Conservation (phyloP, 352 stramenopile species). For the Phytophthora sp. region DNA sequence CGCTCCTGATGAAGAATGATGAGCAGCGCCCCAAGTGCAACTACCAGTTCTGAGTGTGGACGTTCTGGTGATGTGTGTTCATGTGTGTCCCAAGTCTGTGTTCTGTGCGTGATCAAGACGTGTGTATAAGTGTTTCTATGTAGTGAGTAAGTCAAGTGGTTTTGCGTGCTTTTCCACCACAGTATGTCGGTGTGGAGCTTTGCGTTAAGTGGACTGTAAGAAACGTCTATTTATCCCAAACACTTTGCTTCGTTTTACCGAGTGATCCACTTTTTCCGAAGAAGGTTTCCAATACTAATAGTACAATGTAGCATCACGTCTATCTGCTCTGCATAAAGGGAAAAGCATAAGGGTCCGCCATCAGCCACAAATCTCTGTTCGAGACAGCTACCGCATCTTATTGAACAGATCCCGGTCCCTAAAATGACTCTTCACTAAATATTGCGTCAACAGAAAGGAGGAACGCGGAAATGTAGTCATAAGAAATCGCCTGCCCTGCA, state of each 20-base stretch:
- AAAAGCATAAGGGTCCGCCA: too few species aligned
- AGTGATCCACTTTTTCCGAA: neutral
- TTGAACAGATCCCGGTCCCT: too few species aligned
- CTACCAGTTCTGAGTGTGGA: constrained; percentile 40
- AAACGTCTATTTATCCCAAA: constrained; percentile 26
- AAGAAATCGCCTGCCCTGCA: too few species aligned
- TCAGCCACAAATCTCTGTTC: too few species aligned
- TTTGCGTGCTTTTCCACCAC: neutral
- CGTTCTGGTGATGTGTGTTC: constrained; percentile 7
- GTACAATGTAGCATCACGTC: too few species aligned
- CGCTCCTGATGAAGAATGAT: constrained; percentile 49
- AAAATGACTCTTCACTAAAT: too few species aligned
- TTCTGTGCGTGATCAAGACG: constrained; percentile 9
- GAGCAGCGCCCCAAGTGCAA: constrained; percentile 28
- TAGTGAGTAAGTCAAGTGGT: constrained; percentile 22
- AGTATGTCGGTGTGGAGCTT: too few species aligned
- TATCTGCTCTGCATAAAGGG: too few species aligned
- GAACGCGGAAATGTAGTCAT: too few species aligned
- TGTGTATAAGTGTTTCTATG: constrained; percentile 22
- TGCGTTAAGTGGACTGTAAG: constrained; percentile 34
- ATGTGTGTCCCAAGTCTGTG: constrained; percentile 20
- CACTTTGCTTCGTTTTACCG: constrained; percentile 6
- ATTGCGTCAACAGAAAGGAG: too few species aligned
- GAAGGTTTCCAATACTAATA: too few species aligned
- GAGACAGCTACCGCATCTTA: too few species aligned